Conservation (phyloP, 768 basidiomycete genomes). For the Trametes maxima region DNA sequence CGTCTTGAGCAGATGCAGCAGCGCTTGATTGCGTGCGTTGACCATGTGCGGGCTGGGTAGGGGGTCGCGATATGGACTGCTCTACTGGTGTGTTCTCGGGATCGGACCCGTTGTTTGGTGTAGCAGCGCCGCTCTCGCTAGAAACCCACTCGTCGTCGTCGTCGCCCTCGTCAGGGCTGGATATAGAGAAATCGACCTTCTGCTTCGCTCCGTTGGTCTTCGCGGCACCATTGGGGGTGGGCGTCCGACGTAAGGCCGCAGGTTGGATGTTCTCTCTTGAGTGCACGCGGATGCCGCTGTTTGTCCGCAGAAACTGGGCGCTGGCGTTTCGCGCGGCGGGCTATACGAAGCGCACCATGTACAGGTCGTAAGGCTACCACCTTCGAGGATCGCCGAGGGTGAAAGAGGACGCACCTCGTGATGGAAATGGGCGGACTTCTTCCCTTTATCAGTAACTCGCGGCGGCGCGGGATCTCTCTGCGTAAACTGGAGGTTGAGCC, state of each 20-base stretch:
- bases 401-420: slow-evolving; percentile 47
- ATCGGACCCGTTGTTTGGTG: slow-evolving; percentile 57
- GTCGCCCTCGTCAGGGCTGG: slow-evolving; percentile 51
- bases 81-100: slow-evolving; percentile 38
- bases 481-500: slow-evolving; percentile 65
- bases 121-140: slow-evolving; percentile 74
- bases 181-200: slow-evolving; percentile 61
- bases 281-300: slow-evolving; percentile 30
- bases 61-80: slow-evolving; percentile 15
- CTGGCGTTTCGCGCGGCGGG: slow-evolving; percentile 23
- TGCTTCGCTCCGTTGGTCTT: slow-evolving; percentile 28
- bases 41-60: slow-evolving; percentile 12
- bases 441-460: slow-evolving; percentile 53
- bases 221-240: slow-evolving; percentile 19
- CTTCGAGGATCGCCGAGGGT: slow-evolving; percentile 10
- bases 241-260: slow-evolving; percentile 26
- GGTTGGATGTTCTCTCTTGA: slow-evolving; percentile 31
- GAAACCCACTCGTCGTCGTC: slow-evolving; percentile 76
- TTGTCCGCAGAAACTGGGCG: slow-evolving; percentile 28
- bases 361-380: slow-evolving; percentile 1
- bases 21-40: slow-evolving; percentile 20
- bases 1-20: slow-evolving; percentile 25
- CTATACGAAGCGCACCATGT: slow-evolving; percentile 18
- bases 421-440: slow-evolving; percentile 44
- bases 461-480: slow-evolving; percentile 55